A percentile compares a stretch with the other conserved stretches of the same genome.
Evolutionary conservation across 148 eudicot species (phyloP).

Genomic region (Cornus controversa): DNA sequence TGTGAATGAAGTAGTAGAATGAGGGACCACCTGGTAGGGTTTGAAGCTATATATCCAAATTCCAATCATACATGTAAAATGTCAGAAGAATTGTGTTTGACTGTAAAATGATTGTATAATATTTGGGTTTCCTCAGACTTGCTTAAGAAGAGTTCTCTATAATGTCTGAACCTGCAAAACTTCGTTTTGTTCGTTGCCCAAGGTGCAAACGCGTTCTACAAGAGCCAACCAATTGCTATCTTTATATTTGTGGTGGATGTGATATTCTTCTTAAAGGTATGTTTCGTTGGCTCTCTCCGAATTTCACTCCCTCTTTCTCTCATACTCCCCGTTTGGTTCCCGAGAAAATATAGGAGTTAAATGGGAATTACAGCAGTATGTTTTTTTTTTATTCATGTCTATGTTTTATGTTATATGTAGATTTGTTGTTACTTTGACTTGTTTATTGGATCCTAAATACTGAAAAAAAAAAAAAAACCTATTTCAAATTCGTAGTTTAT

Average conservation of each 20-base stretch:
- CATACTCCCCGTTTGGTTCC: conserved; percentile 10
- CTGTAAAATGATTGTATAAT: not conserved
- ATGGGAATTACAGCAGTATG: not conserved
- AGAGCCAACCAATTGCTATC: conserved; percentile 69
- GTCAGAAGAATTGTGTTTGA: too few species aligned
- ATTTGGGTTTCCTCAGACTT: not conserved
- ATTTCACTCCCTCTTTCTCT: not conserved
- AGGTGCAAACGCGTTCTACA: conserved; percentile 75
- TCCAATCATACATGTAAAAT: too few species aligned
- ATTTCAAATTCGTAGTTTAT: not conserved
- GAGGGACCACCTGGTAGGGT: too few species aligned
- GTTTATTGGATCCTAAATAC: not conserved
- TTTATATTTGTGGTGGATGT: conserved; percentile 92
- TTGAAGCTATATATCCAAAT: too few species aligned
- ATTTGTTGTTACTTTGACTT: conserved; percentile 15
- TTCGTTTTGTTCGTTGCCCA: conserved; percentile 85
- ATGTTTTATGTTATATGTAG: not conserved
- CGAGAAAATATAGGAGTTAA: not conserved
- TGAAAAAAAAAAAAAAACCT: not conserved
- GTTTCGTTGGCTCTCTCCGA: not conserved
- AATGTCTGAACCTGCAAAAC: conserved; percentile 62
- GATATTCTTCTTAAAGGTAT: conserved; percentile 87
- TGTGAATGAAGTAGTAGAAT: too few species aligned
- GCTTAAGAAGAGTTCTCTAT: not conserved
- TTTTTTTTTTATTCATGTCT: conserved; percentile 4